phyloP scores from a whole-genome alignment of 345 rosid genomes.

The Eucalyptus dawsonii region DNA sequence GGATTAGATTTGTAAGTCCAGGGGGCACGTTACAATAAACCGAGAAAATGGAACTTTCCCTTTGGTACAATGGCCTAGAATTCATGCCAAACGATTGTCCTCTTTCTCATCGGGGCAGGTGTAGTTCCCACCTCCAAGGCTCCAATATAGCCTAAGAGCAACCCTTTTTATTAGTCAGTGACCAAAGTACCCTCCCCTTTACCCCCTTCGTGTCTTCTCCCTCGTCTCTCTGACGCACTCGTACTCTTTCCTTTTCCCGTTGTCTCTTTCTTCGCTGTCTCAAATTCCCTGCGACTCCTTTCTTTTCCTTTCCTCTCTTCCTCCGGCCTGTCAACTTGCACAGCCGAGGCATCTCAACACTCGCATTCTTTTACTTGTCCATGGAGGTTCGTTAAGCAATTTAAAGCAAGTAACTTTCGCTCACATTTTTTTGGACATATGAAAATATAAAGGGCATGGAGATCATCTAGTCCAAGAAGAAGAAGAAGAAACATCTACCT shows the following conservation, averaged over 20 bases:
- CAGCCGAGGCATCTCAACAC: no score
- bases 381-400: no score
- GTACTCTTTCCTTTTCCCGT: neutral
- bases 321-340: no score
- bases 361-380: no score
- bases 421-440: neutral
- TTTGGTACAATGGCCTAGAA: neutral
- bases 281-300: no score
- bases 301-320: no score
- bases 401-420: no score
- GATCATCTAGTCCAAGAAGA: neutral
- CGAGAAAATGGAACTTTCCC: neutral
- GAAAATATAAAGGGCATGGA: neutral
- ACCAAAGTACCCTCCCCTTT: neutral
- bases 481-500: no score
- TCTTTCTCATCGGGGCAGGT: neutral
- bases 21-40: neutral
- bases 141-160: neutral
- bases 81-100: neutral
- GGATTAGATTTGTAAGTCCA: neutral
- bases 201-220: neutral
- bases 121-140: neutral
- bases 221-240: neutral
- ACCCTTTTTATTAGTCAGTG: neutral
- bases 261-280: neutral